phyloP scores from a whole-genome alignment of 768 basidiomycete species.

The Saitozyma sp. region DNA sequence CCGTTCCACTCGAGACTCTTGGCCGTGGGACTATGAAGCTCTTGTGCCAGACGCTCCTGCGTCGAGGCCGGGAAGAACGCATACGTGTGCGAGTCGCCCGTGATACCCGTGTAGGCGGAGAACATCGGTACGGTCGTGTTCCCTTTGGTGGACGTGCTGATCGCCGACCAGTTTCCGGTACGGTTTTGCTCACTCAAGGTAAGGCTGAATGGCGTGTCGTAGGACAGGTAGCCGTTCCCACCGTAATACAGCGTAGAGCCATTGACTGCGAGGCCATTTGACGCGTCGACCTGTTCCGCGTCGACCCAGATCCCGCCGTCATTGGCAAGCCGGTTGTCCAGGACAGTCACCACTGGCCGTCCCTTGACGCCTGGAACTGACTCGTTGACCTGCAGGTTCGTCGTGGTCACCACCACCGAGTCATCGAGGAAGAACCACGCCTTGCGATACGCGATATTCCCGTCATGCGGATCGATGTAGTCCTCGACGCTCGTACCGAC shows the following conservation, averaged over 20 bases:
- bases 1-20: slow-evolving; percentile 3
- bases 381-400: slow-evolving; percentile 33
- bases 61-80: slow-evolving; percentile 61
- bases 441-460: slow-evolving; percentile 64
- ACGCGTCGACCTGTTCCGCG: slow-evolving; percentile 29
- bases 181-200: slow-evolving; percentile 57
- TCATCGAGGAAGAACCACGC: slow-evolving; percentile 71
- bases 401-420: slow-evolving; percentile 64
- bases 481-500: slow-evolving; percentile 66
- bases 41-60: slow-evolving; percentile 20
- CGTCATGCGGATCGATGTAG: slow-evolving; percentile 66
- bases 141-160: slow-evolving; percentile 66
- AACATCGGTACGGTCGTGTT: slow-evolving; percentile 65
- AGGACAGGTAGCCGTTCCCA: slow-evolving; percentile 64
- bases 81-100: slow-evolving; percentile 58
- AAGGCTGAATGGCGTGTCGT: slow-evolving; percentile 37
- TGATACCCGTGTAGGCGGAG: slow-evolving; percentile 62
- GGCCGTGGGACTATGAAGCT: slow-evolving; percentile 7
- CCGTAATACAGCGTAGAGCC: slow-evolving; percentile 63
- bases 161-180: slow-evolving; percentile 63
- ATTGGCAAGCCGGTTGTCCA: slow-evolving; percentile 63
- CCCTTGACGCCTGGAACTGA: background rate
- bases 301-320: slow-evolving; percentile 55
- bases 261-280: slow-evolving; percentile 39
- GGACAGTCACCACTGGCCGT: slow-evolving; percentile 61